phyloP scores from a whole-genome alignment of 257 asterid genomes.

The Echium plantagineum region DNA sequence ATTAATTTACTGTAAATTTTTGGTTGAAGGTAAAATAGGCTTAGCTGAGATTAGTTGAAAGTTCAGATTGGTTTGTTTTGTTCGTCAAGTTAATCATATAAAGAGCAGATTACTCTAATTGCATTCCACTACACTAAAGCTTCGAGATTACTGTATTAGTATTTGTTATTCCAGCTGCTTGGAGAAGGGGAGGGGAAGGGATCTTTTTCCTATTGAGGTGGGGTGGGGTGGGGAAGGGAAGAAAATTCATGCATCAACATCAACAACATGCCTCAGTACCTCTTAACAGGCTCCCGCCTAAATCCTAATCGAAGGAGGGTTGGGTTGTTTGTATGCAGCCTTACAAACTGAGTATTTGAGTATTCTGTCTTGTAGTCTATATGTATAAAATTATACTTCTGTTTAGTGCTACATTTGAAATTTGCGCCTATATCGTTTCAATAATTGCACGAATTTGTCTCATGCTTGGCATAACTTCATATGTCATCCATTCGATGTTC shows the following conservation, averaged over 20 bases:
- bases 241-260: too few relatives aligned
- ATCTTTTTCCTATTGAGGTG: too few relatives aligned
- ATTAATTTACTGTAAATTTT: background rate
- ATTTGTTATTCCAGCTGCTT: background rate
- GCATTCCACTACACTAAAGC: background rate
- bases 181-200: background rate
- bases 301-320: too few relatives aligned
- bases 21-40: background rate
- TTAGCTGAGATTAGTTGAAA: background rate
- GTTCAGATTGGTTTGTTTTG: background rate
- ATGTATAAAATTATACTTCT: background rate
- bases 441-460: background rate
- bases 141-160: background rate
- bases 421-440: background rate
- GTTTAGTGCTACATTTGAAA: background rate
- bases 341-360: background rate
- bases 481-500: background rate
- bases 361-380: background rate
- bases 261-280: too few relatives aligned
- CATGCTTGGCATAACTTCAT: background rate
- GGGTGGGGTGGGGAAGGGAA: too few relatives aligned
- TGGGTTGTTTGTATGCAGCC: too few relatives aligned
- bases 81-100: background rate
- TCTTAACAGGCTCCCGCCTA: too few relatives aligned
- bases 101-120: background rate